Evolutionary conservation across 305 asterid species (phyloP), one percentile per base, ranked within the genome.

Genomic region (Solanum aculeatissimum): DNA sequence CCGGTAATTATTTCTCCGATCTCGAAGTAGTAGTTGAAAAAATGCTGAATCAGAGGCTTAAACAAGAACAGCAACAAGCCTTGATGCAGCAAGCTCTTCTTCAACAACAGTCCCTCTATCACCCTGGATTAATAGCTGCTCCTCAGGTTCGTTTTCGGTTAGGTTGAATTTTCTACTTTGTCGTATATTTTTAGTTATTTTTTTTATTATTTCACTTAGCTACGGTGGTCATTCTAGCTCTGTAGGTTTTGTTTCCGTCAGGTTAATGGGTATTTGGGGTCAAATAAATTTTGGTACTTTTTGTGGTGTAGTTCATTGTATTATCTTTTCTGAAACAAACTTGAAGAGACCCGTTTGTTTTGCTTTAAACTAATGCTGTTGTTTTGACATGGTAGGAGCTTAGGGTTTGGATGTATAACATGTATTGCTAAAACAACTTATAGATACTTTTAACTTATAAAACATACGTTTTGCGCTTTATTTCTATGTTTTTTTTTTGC

Each of bases 51-150:
- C 97, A 92, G 90, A 91, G 97, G 89, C 80, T 94, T 87, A 93
- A 94, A 89, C 97, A 92, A 85, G 97, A 94, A 58, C 98, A 95
- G 15, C 98, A 94, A 3, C 94, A 90, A 85, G 98, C 97, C 80
- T 84, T 95, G 95, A 94, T 95, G 96, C 98, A 94, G 85, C 99
- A 95, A 86, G 98, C 97, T 86, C 92, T 96, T 84, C 94, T 96
- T 54, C 97, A 94, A 74, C 99, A 96, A 68, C 99, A 92, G 88
- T 89, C 97, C 66, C 94, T 96, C 45, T 94, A 95, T 78, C 98
- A 94, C 82, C 98, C 97, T 38, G 98, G 94, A 58, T 93, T 94
- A 74, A 84, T 96, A 93, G 97, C 98, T 90, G 91, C 98, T 86
- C 97, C 99, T 18, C 99, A 92, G 97, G 99, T 94, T 87, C 80